These are phyloP conservation scores for Ilex asprella DNA, from an alignment of 257 asterid genomes.

Conservation along the genomic window DNA sequence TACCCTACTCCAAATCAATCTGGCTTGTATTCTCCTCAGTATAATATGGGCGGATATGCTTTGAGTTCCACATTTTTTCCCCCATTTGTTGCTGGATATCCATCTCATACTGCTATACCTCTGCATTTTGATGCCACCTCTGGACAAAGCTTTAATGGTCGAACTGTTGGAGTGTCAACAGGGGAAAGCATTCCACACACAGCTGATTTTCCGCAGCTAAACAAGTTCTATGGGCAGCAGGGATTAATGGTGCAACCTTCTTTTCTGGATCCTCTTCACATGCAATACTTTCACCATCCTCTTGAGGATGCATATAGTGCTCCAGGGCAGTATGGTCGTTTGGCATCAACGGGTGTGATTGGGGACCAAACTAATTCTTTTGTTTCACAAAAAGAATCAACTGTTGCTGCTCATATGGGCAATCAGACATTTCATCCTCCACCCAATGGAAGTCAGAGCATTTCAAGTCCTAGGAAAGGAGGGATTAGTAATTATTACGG, in stretches of 20 bases:
- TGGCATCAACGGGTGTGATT: constrained; percentile 35
- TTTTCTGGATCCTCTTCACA: constrained; percentile 52
- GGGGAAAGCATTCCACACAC: constrained; percentile 43
- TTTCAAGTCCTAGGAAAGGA: constrained; percentile 45
- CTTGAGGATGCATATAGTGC: constrained; percentile 49
- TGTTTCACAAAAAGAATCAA: constrained; percentile 39
- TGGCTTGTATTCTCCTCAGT: constrained; percentile 62
- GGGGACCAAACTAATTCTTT: constrained; percentile 39
- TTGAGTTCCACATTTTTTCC: constrained; percentile 55
- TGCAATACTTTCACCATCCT: constrained; percentile 67
- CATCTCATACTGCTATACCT: constrained; percentile 48
- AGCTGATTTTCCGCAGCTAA: constrained; percentile 39
- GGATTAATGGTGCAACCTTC: constrained; percentile 56
- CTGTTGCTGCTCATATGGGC: constrained; percentile 33
- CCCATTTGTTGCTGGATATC: constrained; percentile 55
- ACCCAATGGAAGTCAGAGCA: constrained; percentile 32
- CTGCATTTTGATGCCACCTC: constrained; percentile 44
- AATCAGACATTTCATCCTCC: constrained; percentile 48
- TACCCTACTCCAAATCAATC: constrained; percentile 44
- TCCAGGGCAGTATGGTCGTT: constrained; percentile 43
- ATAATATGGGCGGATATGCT: constrained; percentile 53
- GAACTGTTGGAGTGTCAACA: constrained; percentile 35
- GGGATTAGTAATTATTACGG: constrained; percentile 49
- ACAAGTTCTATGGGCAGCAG: constrained; percentile 58
- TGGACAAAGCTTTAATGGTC: constrained; percentile 57